Evolutionary conservation across 1,284 basidiomycete species (phyloP).

Genomic region (Peniophora sp.): DNA sequence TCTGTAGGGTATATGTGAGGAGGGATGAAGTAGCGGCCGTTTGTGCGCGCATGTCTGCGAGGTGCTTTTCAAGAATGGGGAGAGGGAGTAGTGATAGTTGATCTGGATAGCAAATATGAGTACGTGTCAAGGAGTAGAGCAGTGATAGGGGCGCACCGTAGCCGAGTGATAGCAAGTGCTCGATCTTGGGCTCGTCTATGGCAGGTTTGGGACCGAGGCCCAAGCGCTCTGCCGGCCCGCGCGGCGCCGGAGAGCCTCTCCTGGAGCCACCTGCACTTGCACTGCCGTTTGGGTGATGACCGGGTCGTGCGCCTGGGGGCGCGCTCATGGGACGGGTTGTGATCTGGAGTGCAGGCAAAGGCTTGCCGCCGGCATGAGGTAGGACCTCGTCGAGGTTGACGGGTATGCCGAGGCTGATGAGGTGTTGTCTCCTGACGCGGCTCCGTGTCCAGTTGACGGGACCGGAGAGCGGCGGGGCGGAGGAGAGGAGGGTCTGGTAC

Average conservation of each 20-base stretch:
- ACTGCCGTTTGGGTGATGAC: slow-evolving; percentile 25
- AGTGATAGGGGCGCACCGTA: slow-evolving; percentile 37
- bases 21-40: slow-evolving; percentile 68
- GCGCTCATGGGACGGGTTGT: slow-evolving; percentile 75
- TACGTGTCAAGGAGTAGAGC: background rate
- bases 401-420: slow-evolving; percentile 85
- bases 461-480: slow-evolving; percentile 54
- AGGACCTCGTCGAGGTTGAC: slow-evolving; percentile 90
- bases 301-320: slow-evolving; percentile 53
- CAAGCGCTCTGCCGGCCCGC: slow-evolving; percentile 36
- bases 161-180: slow-evolving; percentile 59
- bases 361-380: slow-evolving; percentile 61
- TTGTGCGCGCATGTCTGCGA: slow-evolving; percentile 58
- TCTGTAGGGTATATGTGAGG: slow-evolving; percentile 75
- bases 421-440: slow-evolving; percentile 78
- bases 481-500: slow-evolving; percentile 61
- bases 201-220: slow-evolving; percentile 66
- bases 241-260: slow-evolving; percentile 26
- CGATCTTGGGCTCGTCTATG: slow-evolving; percentile 58
- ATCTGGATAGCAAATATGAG: slow-evolving; percentile 28
- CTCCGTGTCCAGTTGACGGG: slow-evolving; percentile 90
- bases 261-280: slow-evolving; percentile 33
- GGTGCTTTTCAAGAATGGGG: slow-evolving; percentile 52
- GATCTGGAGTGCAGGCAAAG: slow-evolving; percentile 74
- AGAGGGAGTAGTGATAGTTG: slow-evolving; percentile 65